Conservation (phyloP, 108 stramenopile genomes). For the Conticribra weissflogii region DNA sequence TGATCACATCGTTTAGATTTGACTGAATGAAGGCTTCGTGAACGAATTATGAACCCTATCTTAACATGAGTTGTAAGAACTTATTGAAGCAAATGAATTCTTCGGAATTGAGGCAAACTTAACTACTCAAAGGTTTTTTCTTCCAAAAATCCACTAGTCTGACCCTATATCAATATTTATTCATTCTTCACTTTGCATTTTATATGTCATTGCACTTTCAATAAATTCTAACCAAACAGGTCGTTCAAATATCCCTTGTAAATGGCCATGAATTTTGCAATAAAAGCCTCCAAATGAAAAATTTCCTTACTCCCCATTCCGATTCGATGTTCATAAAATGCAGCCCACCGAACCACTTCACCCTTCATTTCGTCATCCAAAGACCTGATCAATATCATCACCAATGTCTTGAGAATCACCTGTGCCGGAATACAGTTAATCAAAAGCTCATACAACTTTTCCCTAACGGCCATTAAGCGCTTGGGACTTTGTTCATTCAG, state of each 20-base stretch:
- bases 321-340: constrained; percentile 96
- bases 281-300: constrained; percentile 98
- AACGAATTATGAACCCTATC: too few relatives aligned
- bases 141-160: too few relatives aligned
- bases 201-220: too few relatives aligned
- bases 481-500: constrained; percentile 89
- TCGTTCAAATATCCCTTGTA: constrained; percentile 94
- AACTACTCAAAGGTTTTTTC: too few relatives aligned
- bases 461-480: constrained; percentile 81
- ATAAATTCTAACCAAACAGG: constrained; percentile 69
- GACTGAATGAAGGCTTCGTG: too few relatives aligned
- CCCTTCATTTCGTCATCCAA: constrained; percentile 90
- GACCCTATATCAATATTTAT: too few relatives aligned
- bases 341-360: constrained; percentile 92
- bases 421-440: constrained; percentile 97
- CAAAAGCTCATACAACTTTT: constrained; percentile 96
- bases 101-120: too few relatives aligned
- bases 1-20: too few relatives aligned
- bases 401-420: constrained; percentile 91
- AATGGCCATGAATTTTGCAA: constrained; percentile 97
- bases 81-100: too few relatives aligned
- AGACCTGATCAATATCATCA: constrained; percentile 79
- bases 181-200: not conserved
- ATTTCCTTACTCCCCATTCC: constrained; percentile 95
- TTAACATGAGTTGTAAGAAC: too few relatives aligned